Evolutionary conservation across 495 filamentous ascomycete species (phyloP).

Genomic region (Aspergillus incahuasiensis): DNA sequence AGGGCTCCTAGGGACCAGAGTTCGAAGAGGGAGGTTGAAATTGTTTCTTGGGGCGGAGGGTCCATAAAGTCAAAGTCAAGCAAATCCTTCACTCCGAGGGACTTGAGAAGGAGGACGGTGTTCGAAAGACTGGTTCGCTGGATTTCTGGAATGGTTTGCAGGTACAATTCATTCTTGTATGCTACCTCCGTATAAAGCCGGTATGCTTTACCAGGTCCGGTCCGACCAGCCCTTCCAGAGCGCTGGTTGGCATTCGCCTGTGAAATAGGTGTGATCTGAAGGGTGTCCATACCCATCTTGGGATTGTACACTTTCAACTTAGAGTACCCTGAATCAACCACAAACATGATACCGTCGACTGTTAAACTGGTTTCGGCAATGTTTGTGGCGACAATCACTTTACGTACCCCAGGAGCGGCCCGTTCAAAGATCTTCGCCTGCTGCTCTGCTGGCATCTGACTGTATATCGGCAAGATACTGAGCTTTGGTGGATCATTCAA

Average conservation of each 20-base stretch:
- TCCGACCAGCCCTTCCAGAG: slow-evolving; percentile 89
- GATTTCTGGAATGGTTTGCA: slow-evolving; percentile 97
- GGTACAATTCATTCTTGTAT: slow-evolving; percentile 94
- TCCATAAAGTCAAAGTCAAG: slow-evolving; percentile 99
- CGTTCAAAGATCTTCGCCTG: slow-evolving; percentile 97
- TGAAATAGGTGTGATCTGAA: slow-evolving; percentile 97
- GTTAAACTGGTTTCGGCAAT: slow-evolving; percentile 98
- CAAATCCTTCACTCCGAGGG: slow-evolving; percentile 87
- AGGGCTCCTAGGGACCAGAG: slow-evolving; percentile 95
- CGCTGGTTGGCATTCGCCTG: slow-evolving; percentile 94
- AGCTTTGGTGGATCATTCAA: slow-evolving; percentile 94
- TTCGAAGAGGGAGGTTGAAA: slow-evolving; percentile 95
- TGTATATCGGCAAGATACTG: slow-evolving; percentile 96
- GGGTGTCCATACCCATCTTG: slow-evolving; percentile 97
- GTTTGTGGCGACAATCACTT: slow-evolving; percentile 97
- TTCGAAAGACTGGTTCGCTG: slow-evolving; percentile 95
- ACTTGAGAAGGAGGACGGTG: slow-evolving; percentile 91
- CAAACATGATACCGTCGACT: slow-evolving; percentile 99
- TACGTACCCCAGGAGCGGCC: slow-evolving; percentile 83
- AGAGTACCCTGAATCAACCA: slow-evolving; percentile 92
- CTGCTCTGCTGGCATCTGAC: slow-evolving; percentile 97
- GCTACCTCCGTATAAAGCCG: slow-evolving; percentile 92
- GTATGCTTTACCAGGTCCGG: slow-evolving; percentile 93
- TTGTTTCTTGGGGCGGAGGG: slow-evolving; percentile 95
- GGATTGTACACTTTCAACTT: slow-evolving; percentile 99